Percentiles rank a stretch among this genome's conserved stretches.
phyloP scores from a whole-genome alignment of 306 rosid species.

The Hylodesmum podocarpum region DNA sequence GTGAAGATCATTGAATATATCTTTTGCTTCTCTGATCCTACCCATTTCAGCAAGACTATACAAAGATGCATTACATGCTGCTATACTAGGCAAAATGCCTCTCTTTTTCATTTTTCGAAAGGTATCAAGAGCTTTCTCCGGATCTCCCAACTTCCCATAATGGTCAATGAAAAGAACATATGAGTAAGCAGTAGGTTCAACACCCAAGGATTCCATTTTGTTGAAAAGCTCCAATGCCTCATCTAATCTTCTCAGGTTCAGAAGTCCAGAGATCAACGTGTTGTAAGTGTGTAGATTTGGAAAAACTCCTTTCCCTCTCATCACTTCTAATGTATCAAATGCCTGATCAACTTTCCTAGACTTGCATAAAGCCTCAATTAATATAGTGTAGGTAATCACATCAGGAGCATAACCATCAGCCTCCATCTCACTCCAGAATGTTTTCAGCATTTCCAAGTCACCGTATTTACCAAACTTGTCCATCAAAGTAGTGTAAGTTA shows the following conservation, averaged over 20 bases:
- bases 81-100: conserved; percentile 82
- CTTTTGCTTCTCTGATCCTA: conserved; percentile 71
- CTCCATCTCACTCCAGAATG: conserved; percentile 82
- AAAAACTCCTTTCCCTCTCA: conserved; percentile 60
- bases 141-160: conserved; percentile 82
- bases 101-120: conserved; percentile 74
- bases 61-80: conserved; percentile 85
- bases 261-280: conserved; percentile 75
- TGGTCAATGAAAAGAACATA: conserved; percentile 85
- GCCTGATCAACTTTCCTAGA: conserved; percentile 68
- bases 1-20: conserved; percentile 64
- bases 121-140: conserved; percentile 73
- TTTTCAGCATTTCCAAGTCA: conserved; percentile 58
- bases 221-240: conserved; percentile 71
- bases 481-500: conserved; percentile 82
- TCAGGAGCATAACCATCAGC: conserved; percentile 86
- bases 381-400: conserved; percentile 81
- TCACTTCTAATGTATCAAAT: conserved; percentile 58
- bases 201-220: conserved; percentile 70
- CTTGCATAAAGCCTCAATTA: conserved; percentile 76
- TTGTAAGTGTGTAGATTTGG: conserved; percentile 94
- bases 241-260: conserved; percentile 60
- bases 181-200: conserved; percentile 74
- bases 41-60: conserved; percentile 79
- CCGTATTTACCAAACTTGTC: conserved; percentile 66